Base-by-base conservation (phyloP, 163 green algal genomes). In the Picocystis sp. region DNA sequence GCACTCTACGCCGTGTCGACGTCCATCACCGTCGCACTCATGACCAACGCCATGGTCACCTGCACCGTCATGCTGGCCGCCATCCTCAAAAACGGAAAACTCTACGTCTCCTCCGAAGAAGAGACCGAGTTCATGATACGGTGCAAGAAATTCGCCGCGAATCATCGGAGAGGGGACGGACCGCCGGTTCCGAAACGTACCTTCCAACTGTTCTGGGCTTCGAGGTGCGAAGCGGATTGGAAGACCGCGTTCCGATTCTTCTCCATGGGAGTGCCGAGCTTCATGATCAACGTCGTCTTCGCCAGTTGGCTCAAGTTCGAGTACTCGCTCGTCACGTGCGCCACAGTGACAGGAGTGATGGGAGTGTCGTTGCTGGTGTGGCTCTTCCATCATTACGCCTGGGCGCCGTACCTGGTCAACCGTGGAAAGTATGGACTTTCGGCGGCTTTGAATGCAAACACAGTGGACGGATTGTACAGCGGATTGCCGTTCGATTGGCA, bases 81-180 rank as follows among this genome's bases (percentile, higher is more conserved):
- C 57, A 79, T 87, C 43, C 57, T 89, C 34, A 76, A 77, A 21
- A 74, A 71, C 15, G 77, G 71, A n/a, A 72, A 80, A 55, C 64
- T 56, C 34, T 90, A 84, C 52, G 78, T 89, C 33, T 64, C 49
- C 9, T 78, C 84, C 50, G 71, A 74, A 44, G 76, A 86, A 53
- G 81, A 92, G 63, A 72, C 80, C 10, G 65, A 84, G 42, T 92
- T 84, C 64, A 81, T 92, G 45, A 64, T 57, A 46, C 49, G 65
- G 24, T 47, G 52, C 29, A 45, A 51, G 25, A 17, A 33, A 34
- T 43, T 24, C 52, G 19, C 38, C 19, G 43, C n/a, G 3, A 25
- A 12, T 15, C 47, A 19, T 34, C 52, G 22, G 29, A 46, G 19
- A 22, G 46, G 59, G 2, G 53, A 74, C 47, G 12, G 24, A 11